Conservation (phyloP, 2,329 filamentous ascomycete species). For the Fusarium compactum region DNA sequence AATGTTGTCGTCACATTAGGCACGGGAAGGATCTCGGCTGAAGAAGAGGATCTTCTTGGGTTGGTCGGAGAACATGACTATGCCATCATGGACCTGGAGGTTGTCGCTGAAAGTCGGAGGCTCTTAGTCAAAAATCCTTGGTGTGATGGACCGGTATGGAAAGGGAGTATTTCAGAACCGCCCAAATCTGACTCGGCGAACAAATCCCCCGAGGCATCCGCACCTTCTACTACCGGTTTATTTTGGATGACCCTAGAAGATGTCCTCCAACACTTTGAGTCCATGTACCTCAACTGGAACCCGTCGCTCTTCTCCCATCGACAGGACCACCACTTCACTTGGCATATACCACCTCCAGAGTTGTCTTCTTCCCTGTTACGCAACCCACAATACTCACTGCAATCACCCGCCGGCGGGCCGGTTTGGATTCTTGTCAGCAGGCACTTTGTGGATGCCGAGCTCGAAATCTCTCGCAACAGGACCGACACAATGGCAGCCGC, state of each 20-base stretch:
- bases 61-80: conserved; percentile 94
- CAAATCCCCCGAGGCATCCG: conserved; percentile 15
- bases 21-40: conserved; percentile 82
- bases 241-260: conserved; percentile 95
- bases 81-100: conserved; percentile 84
- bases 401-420: conserved; percentile 67
- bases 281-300: conserved; percentile 98
- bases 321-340: conserved; percentile 91
- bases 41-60: conserved; percentile 83
- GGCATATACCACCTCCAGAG: conserved; percentile 70
- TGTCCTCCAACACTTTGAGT: conserved; percentile 92
- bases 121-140: conserved; percentile 96
- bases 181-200: background rate
- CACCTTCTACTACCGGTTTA: conserved; percentile 68
- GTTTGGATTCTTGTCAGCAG: conserved; percentile 89
- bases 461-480: conserved; percentile 64
- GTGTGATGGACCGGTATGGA: conserved; percentile 84
- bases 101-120: conserved; percentile 68
- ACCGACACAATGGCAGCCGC: conserved; percentile 57
- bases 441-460: conserved; percentile 81
- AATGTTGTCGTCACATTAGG: conserved; percentile 91
- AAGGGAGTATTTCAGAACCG: conserved; percentile 52
- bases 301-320: conserved; percentile 83
- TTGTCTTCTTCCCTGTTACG: conserved; percentile 69
- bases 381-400: conserved; percentile 79